phyloP scores from a whole-genome alignment of 2,329 filamentous ascomycete species.

The Penicillium sp. region DNA sequence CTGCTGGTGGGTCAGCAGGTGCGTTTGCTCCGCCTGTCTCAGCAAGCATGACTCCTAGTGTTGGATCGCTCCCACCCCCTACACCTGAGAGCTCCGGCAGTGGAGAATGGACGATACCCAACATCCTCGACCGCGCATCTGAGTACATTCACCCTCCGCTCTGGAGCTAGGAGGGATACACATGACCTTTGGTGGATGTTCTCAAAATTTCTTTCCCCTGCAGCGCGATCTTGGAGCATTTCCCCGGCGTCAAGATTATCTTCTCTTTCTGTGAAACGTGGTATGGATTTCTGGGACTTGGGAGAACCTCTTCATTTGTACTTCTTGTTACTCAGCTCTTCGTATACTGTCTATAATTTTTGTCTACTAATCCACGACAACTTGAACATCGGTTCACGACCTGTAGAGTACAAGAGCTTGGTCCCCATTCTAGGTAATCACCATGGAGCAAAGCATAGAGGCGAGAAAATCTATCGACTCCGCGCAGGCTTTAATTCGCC shows the following conservation, averaged over 20 bases:
- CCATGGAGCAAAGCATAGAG: background rate
- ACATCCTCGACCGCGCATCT: slow-evolving; percentile 46
- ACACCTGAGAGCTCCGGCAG: slow-evolving; percentile 49
- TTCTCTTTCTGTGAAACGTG: background rate
- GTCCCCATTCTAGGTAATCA: background rate
- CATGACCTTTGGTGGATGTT: background rate
- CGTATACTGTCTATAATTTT: slow-evolving; percentile 1
- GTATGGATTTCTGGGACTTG: background rate
- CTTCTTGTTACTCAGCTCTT: background rate
- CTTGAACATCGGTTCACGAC: background rate
- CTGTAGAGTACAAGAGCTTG: background rate
- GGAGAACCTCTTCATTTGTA: background rate
- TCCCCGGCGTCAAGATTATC: slow-evolving; percentile 1
- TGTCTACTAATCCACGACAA: background rate
- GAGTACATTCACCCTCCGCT: slow-evolving; percentile 50
- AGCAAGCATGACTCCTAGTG: slow-evolving; percentile 32
- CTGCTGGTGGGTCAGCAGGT: slow-evolving; percentile 12
- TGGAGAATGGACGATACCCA: slow-evolving; percentile 47
- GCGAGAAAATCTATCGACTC: background rate
- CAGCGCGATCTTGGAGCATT: slow-evolving; percentile 11
- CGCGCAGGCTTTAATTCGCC: slow-evolving; percentile 19
- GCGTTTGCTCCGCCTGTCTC: slow-evolving; percentile 17
- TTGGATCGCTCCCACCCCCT: slow-evolving; percentile 42
- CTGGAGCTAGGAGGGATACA: slow-evolving; percentile 32
- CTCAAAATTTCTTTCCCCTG: slow-evolving; percentile 2